Conservation (phyloP, 495 filamentous ascomycete species). For the Hypoxylon rickii region DNA sequence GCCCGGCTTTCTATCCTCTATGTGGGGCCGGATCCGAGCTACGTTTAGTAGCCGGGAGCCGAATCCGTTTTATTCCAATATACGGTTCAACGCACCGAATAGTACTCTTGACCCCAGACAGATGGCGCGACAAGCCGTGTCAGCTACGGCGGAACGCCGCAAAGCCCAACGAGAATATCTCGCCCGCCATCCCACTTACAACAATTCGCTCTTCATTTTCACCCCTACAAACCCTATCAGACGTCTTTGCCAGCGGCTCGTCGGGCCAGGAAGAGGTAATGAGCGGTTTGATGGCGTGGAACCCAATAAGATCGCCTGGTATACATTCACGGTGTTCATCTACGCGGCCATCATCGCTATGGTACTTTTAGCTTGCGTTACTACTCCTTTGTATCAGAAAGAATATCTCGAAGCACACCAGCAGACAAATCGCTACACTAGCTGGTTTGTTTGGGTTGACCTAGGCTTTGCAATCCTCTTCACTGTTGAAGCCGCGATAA, state of each 20-base stretch:
- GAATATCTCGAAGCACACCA: constrained; percentile 68
- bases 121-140: constrained; percentile 88
- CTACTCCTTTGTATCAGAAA: constrained; percentile 91
- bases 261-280: constrained; percentile 85
- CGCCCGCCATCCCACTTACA: constrained; percentile 84
- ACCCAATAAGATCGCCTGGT: constrained; percentile 88
- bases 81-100: constrained; percentile 71
- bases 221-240: constrained; percentile 74
- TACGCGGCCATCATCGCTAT: constrained; percentile 95
- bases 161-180: constrained; percentile 90
- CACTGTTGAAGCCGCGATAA: constrained; percentile 84
- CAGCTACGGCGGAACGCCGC: constrained; percentile 78
- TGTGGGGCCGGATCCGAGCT: constrained; percentile 60
- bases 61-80: constrained; percentile 92
- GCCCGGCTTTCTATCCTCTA: constrained; percentile 57
- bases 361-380: constrained; percentile 93
- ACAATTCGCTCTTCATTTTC: constrained; percentile 90
- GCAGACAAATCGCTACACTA: constrained; percentile 51
- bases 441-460: constrained; percentile 95
- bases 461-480: constrained; percentile 88
- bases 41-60: constrained; percentile 69
- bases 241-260: constrained; percentile 82
- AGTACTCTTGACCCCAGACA: constrained; percentile 80
- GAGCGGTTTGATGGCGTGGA: constrained; percentile 85
- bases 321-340: constrained; percentile 88